These are phyloP conservation scores for Ramaria sp. DNA, from an alignment of 768 basidiomycete genomes.

Conservation along the genomic window DNA sequence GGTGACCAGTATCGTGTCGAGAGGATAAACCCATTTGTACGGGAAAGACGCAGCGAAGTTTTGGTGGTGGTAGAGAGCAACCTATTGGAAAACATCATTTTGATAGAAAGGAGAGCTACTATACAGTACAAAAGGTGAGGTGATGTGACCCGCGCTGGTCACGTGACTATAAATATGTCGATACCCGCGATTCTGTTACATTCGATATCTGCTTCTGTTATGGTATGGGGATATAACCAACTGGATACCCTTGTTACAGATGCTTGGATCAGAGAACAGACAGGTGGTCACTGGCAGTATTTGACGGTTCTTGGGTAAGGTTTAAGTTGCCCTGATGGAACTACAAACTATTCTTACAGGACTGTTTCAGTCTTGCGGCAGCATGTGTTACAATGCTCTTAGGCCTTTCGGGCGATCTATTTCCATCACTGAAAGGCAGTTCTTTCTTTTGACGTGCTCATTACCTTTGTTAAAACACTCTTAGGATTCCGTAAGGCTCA, in stretches of 20 bases:
- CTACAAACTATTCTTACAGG: not conserved
- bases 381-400: constrained; percentile 33
- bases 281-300: constrained; percentile 61
- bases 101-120: too few relatives aligned
- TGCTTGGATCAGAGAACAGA: not conserved
- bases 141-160: too few relatives aligned
- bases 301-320: constrained; percentile 70
- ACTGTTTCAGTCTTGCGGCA: constrained; percentile 20
- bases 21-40: not conserved
- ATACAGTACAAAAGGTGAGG: too few relatives aligned
- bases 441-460: not conserved
- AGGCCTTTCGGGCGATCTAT: constrained; percentile 29
- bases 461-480: not conserved
- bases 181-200: not conserved
- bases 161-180: too few relatives aligned
- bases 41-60: too few relatives aligned
- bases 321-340: not conserved
- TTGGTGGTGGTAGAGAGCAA: too few relatives aligned
- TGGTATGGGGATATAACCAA: not conserved
- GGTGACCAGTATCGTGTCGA: not conserved
- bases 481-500: constrained; percentile 37
- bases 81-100: too few relatives aligned
- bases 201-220: not conserved
- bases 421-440: constrained; percentile 28
- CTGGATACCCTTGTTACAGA: not conserved